Conservation (phyloP, 345 rosid species). For the Arabidopsis arenosa region DNA sequence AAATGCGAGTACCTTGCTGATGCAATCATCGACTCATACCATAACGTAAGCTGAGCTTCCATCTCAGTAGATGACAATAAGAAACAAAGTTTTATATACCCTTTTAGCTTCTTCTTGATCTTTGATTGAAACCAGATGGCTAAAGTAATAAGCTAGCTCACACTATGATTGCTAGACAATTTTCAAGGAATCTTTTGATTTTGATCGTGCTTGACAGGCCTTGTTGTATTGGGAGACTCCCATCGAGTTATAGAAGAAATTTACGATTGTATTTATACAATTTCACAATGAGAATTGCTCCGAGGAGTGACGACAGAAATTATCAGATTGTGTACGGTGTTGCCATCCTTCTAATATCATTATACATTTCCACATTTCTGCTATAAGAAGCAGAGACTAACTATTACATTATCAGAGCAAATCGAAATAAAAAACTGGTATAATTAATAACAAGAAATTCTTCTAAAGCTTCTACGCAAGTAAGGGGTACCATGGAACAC, state of each 20-base stretch:
- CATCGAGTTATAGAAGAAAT: constrained; percentile 45
- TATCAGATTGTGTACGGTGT: background rate
- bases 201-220: constrained; percentile 38
- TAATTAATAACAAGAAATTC: background rate
- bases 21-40: constrained; percentile 83
- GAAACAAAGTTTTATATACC: constrained; percentile 6
- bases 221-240: constrained; percentile 48
- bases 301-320: background rate
- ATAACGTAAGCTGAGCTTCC: constrained; percentile 50
- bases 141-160: constrained; percentile 36
- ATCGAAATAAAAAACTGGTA: no score
- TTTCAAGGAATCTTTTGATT: constrained; percentile 14
- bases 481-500: background rate
- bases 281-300: background rate
- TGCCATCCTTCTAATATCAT: background rate
- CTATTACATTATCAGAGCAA: background rate
- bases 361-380: background rate
- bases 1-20: constrained; percentile 95
- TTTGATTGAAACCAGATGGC: constrained; percentile 4
- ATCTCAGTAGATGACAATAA: constrained; percentile 5
- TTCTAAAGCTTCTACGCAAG: background rate
- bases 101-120: constrained; percentile 11
- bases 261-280: constrained; percentile 1
- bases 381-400: background rate
- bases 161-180: constrained; percentile 8